Evolutionary conservation across 129 eudicot genomes (phyloP).

Genomic region (Mikania micrantha): DNA sequence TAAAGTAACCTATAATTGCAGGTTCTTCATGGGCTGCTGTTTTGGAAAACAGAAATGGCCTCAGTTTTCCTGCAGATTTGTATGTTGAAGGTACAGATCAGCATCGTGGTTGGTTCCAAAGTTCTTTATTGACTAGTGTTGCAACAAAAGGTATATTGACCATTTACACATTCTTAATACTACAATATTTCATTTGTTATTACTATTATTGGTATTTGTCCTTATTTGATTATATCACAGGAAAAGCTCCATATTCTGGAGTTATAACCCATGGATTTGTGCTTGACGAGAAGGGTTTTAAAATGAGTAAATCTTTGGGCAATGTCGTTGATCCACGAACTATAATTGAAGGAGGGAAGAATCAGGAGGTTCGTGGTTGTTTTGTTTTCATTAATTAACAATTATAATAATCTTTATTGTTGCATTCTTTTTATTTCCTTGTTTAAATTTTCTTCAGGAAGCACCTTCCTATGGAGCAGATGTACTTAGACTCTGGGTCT

Average conservation of each 20-base stretch:
- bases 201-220: background rate
- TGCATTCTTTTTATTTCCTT: background rate
- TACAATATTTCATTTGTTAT: background rate
- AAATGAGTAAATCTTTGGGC: slow-evolving; percentile 97
- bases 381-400: background rate
- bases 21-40: slow-evolving; percentile 99
- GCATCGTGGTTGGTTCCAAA: slow-evolving; percentile 99
- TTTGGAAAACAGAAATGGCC: slow-evolving; percentile 64
- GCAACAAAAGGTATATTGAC: slow-evolving; percentile 65
- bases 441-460: slow-evolving; percentile 46
- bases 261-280: slow-evolving; percentile 93
- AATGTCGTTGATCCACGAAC: slow-evolving; percentile 91
- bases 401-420: background rate
- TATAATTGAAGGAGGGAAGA: slow-evolving; percentile 90
- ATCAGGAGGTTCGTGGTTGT: slow-evolving; percentile 48
- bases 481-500: slow-evolving; percentile 95
- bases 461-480: slow-evolving; percentile 88
- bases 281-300: slow-evolving; percentile 89
- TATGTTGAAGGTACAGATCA: slow-evolving; percentile 97
- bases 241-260: slow-evolving; percentile 87
- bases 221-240: slow-evolving; percentile 31
- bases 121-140: slow-evolving; percentile 89
- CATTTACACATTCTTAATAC: background rate
- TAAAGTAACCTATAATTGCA: slow-evolving; percentile 9
- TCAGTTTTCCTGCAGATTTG: slow-evolving; percentile 82